Percentiles rank a stretch among this genome's conserved stretches.
Conservation (phyloP, 805 yeast genomes). For the Kodamaea restingae region DNA sequence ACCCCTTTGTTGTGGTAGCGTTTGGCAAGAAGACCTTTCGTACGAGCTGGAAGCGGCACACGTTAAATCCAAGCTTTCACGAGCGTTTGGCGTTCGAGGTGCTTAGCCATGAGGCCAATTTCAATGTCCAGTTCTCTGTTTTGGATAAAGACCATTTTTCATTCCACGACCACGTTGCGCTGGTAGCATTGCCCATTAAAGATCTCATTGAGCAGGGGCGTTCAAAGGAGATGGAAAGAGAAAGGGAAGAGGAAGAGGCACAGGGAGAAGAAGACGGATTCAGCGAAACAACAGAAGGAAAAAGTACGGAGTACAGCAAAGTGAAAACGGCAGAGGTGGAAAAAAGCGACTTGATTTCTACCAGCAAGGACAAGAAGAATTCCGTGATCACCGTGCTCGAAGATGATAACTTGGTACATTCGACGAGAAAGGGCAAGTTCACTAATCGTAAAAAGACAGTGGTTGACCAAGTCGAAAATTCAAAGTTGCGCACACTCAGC, state of each 20-base stretch:
- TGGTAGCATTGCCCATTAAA: conserved; percentile 51
- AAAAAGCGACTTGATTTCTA: too few relatives aligned
- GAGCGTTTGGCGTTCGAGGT: conserved; percentile 80
- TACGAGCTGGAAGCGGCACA: conserved; percentile 80
- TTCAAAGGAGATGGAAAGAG: conserved; percentile 1
- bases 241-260: not conserved
- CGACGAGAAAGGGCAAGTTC: conserved; percentile 26
- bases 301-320: not conserved
- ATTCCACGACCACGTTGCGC: conserved; percentile 78
- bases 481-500: conserved; percentile 40
- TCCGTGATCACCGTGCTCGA: conserved; percentile 20
- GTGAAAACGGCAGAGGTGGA: not conserved
- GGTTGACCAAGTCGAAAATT: conserved; percentile 32
- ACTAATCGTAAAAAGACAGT: conserved; percentile 27
- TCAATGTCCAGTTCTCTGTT: conserved; percentile 64
- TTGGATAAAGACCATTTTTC: conserved; percentile 83
- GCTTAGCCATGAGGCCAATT: conserved; percentile 58
- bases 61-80: conserved; percentile 75
- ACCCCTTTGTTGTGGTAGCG: conserved; percentile 89
- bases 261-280: not conserved
- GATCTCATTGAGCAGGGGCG: conserved; percentile 35
- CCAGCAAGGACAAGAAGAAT: too few relatives aligned
- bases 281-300: not conserved
- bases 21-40: conserved; percentile 86
- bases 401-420: conserved; percentile 28